Conservation (phyloP, 2,329 filamentous ascomycete genomes). For the Curvularia eragrostidis region DNA sequence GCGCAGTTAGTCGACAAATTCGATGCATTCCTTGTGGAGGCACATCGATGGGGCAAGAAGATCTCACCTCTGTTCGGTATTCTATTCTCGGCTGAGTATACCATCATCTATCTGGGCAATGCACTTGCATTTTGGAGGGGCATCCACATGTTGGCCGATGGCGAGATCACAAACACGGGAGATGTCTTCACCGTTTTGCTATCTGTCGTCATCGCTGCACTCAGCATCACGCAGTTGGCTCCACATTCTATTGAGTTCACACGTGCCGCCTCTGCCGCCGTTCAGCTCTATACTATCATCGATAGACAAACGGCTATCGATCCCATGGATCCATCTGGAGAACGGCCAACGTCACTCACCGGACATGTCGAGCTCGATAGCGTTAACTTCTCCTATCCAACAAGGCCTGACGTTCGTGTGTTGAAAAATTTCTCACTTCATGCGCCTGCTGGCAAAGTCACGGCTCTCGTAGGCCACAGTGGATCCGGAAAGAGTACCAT, state of each 20-base stretch:
- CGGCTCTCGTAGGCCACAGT: slow-evolving; percentile 65
- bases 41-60: slow-evolving; percentile 60
- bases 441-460: slow-evolving; percentile 61
- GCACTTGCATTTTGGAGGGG: slow-evolving; percentile 72
- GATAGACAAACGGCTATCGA: slow-evolving; percentile 18
- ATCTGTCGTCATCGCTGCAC: slow-evolving; percentile 83
- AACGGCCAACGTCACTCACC: slow-evolving; percentile 8
- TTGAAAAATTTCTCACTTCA: slow-evolving; percentile 62
- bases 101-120: slow-evolving; percentile 70
- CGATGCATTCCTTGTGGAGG: slow-evolving; percentile 56
- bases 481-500: slow-evolving; percentile 94
- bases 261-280: slow-evolving; percentile 22
- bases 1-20: slow-evolving; percentile 65
- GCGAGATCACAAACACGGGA: slow-evolving; percentile 58
- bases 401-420: slow-evolving; percentile 77
- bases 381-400: slow-evolving; percentile 91
- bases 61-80: slow-evolving; percentile 63
- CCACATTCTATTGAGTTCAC: slow-evolving; percentile 23
- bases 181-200: slow-evolving; percentile 78
- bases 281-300: slow-evolving; percentile 22
- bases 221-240: slow-evolving; percentile 47
- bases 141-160: slow-evolving; percentile 36
- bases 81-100: slow-evolving; percentile 67
- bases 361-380: slow-evolving; percentile 72
- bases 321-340: slow-evolving; percentile 17